Evolutionary conservation across 2,329 filamentous ascomycete species (phyloP), one percentile per base, ranked within the genome.

Genomic region (Nemania sp.): DNA sequence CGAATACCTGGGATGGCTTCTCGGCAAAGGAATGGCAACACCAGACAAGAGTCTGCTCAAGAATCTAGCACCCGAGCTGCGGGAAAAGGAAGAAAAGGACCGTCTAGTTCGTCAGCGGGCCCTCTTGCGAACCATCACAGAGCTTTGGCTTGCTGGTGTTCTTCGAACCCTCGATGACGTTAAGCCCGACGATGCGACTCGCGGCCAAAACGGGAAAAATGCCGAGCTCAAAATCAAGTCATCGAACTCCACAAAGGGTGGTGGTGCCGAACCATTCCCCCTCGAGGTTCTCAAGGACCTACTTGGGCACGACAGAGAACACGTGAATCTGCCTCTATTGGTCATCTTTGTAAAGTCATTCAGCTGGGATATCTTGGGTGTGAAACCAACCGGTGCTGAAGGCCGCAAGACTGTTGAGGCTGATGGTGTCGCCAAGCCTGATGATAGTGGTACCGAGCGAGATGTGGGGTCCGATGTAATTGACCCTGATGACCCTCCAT

Each of bases 221-320:
- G 84, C 79, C 48, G 86, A 84, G 68, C 75, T 78, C 63, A 90
- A 81, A 79, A 81, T 78, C 68, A 84, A 85, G 61, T 71, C 80
- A 10, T 73, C 77, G 40, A 81, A 82, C 21, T 76, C 79, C 54
- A 85, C 87, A 60, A 86, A 87, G 65, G 83, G 84, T 29, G 86
- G 83, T 42, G 87, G 90, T 61, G 85, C 91, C 1, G 95, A 99
- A 65, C 95, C 95, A 0, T 98, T 99, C 68, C 96, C 96, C 3
- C 81, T 99, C 18, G 95, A 99, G 74, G 94, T 98, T n/a, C 80
- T 99, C 42, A 99, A 99, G 78, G 96, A 99, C 73, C 84, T 99
- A 66, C 83, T 99, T 15, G 92, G 93, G 7, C 89, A 98, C 72
- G 95, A 99, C 74, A 87, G 92, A 57, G 94, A 99, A 68, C 95